Conservation (phyloP, 495 filamentous ascomycete genomes). For the Rostrohypoxylon terebratum region DNA sequence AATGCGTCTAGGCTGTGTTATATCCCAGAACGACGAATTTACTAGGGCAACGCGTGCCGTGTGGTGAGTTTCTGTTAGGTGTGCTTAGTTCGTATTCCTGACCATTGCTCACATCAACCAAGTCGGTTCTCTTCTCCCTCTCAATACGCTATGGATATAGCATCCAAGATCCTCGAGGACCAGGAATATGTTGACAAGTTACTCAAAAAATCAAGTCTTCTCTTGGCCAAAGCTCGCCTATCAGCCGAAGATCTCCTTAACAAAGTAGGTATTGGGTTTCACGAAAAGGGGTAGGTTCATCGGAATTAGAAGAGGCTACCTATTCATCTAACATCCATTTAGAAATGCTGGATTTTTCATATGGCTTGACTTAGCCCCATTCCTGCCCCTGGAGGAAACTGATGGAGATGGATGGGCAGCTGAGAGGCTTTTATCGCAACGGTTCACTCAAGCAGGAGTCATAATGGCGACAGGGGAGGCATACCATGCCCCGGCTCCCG, state of each 20-base stretch:
- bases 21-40: conserved; percentile 62
- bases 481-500: conserved; percentile 60
- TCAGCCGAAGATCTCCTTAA: conserved; percentile 54
- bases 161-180: conserved; percentile 61
- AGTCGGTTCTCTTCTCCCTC: conserved; percentile 62
- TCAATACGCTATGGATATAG: conserved; percentile 58
- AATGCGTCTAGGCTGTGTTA: conserved; percentile 65
- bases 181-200: conserved; percentile 59
- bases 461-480: conserved; percentile 57
- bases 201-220: conserved; percentile 54
- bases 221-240: conserved; percentile 54
- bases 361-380: conserved; percentile 65
- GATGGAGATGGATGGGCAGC: conserved; percentile 44
- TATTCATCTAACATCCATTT: conserved; percentile 14
- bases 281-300: conserved; percentile 34
- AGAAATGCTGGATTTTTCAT: conserved; percentile 70
- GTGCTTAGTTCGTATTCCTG: background rate
- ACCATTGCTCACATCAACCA: background rate
- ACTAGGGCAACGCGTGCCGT: conserved; percentile 54
- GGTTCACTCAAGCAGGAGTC: conserved; percentile 57
- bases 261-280: conserved; percentile 56
- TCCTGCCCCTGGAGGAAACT: conserved; percentile 36
- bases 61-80: conserved; percentile 27
- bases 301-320: background rate
- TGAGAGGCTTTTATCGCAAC: conserved; percentile 51